Percentiles rank a stretch among this genome's conserved stretches.
Evolutionary conservation across 2,329 filamentous ascomycete species (phyloP).

Genomic region (Rhytidhysteron rufulum): DNA sequence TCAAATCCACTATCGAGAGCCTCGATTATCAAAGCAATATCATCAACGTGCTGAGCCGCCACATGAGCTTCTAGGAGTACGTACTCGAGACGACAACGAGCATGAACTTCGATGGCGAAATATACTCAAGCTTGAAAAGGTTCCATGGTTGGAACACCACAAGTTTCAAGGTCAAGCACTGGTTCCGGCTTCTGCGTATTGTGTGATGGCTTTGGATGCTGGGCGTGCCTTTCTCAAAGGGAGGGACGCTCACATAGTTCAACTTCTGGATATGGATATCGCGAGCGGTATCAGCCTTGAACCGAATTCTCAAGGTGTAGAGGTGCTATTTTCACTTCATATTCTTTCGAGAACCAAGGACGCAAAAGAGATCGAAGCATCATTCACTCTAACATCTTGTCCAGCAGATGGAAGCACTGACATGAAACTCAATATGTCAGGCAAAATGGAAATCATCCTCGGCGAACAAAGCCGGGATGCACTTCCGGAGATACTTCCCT

Average conservation of each 20-base stretch:
- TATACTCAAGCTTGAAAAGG: slow-evolving; percentile 12
- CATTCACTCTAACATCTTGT: background rate
- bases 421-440: background rate
- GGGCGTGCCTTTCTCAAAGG: slow-evolving; percentile 11
- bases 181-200: slow-evolving; percentile 30
- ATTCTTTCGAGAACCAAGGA: background rate
- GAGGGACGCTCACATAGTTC: slow-evolving; percentile 3
- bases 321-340: slow-evolving; percentile 2
- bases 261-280: slow-evolving; percentile 9
- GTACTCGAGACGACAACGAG: background rate
- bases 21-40: slow-evolving; percentile 11
- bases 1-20: slow-evolving; percentile 18
- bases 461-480: background rate
- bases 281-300: slow-evolving; percentile 4
- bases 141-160: slow-evolving; percentile 24
- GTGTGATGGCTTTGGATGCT: slow-evolving; percentile 32
- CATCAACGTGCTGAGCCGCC: slow-evolving; percentile 9
- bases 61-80: slow-evolving; percentile 12
- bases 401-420: background rate
- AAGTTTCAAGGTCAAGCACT: slow-evolving; percentile 16
- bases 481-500: background rate
- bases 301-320: slow-evolving; percentile 1
- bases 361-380: background rate
- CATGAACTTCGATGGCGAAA: slow-evolving; percentile 15
- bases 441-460: background rate